Evolutionary conservation across 768 basidiomycete genomes (phyloP).

Genomic region (Xerocomellus chrysenteron): DNA sequence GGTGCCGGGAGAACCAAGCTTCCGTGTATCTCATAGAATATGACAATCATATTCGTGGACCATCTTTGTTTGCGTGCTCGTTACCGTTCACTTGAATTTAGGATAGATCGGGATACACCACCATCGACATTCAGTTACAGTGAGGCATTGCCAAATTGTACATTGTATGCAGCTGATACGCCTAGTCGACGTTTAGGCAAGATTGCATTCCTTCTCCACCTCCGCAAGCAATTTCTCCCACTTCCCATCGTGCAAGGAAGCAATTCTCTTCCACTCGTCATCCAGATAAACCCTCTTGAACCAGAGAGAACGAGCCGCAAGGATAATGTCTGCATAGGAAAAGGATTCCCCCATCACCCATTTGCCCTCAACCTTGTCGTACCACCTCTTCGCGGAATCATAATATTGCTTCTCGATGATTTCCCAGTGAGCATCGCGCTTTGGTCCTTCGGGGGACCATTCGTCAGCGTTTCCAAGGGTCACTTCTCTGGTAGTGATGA

Average conservation of each 20-base stretch:
- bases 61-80: neutral
- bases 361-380: slow-evolving; percentile 24
- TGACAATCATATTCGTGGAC: neutral
- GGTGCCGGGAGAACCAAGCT: slow-evolving; percentile 93
- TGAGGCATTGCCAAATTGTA: neutral
- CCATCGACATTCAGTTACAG: neutral
- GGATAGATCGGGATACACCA: no score
- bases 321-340: slow-evolving; percentile 33
- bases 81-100: no score
- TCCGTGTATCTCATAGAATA: neutral
- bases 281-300: slow-evolving; percentile 17
- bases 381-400: slow-evolving; percentile 15
- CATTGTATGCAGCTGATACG: neutral
- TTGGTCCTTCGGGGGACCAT: slow-evolving; percentile 36
- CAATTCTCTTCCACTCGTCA: slow-evolving; percentile 28
- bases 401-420: slow-evolving; percentile 13
- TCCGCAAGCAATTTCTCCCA: slow-evolving; percentile 27
- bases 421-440: slow-evolving; percentile 30
- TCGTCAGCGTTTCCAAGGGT: slow-evolving; percentile 41
- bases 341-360: slow-evolving; percentile 34
- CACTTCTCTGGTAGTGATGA: slow-evolving; percentile 34
- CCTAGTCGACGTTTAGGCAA: neutral
- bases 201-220: slow-evolving; percentile 28
- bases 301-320: slow-evolving; percentile 16
- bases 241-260: slow-evolving; percentile 24